Percentiles rank a stretch among this genome's conserved stretches.
phyloP scores from a whole-genome alignment of 148 eudicot genomes.

The Salicornia ramosissima region DNA sequence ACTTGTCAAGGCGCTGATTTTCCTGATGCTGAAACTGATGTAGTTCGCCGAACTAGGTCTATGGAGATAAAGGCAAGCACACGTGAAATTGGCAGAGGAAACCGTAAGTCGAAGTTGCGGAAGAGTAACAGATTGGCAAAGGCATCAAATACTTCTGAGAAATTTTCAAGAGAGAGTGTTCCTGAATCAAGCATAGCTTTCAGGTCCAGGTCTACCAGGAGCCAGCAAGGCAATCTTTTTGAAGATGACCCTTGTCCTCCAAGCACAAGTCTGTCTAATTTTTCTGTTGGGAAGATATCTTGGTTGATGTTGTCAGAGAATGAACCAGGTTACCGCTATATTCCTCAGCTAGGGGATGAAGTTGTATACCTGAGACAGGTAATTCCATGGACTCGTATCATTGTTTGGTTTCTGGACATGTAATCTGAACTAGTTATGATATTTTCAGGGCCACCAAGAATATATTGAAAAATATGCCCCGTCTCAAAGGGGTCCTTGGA shows the following conservation, averaged over 20 bases:
- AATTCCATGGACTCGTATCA: conserved; percentile 10
- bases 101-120: conserved; percentile 32
- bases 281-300: conserved; percentile 36
- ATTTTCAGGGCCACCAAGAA: conserved; percentile 77
- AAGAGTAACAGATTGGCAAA: conserved; percentile 35
- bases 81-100: conserved; percentile 33
- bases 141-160: conserved; percentile 32
- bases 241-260: conserved; percentile 27
- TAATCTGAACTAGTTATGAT: conserved; percentile 8
- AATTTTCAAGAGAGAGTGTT: conserved; percentile 28
- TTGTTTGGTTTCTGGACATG: conserved; percentile 10
- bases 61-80: conserved; percentile 55
- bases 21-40: conserved; percentile 55
- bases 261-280: conserved; percentile 20
- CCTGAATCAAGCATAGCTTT: conserved; percentile 24
- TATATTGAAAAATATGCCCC: conserved; percentile 37
- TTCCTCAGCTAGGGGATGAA: conserved; percentile 86
- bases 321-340: conserved; percentile 81
- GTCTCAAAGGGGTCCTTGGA: conserved; percentile 53
- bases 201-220: conserved; percentile 47
- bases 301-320: conserved; percentile 78
- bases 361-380: conserved; percentile 87
- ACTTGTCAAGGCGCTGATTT: conserved; percentile 34
- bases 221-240: conserved; percentile 27
- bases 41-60: conserved; percentile 65